Percentiles rank a stretch among this genome's conserved stretches.
These are phyloP conservation scores for Trichaptum fuscoviolaceum DNA, from an alignment of 768 basidiomycete genomes.

Conservation along the genomic window DNA sequence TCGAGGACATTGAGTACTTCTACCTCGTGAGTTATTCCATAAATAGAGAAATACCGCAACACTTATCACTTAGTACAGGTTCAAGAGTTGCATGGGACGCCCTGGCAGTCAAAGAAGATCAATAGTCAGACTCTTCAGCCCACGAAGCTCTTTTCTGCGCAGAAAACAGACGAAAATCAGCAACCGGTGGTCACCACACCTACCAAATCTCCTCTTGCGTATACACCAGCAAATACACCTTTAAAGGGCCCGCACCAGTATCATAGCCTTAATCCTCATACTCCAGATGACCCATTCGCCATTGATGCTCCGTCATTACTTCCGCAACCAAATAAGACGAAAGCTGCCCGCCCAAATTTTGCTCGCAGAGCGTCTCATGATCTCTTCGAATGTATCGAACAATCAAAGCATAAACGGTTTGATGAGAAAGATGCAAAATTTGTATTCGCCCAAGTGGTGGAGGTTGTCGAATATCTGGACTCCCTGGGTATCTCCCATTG, in stretches of 20 bases:
- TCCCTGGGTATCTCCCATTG: conserved; percentile 85
- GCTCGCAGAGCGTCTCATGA: conserved; percentile 81
- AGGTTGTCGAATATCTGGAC: conserved; percentile 78
- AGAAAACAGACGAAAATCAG: neutral
- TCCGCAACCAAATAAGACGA: neutral
- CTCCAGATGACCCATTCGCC: neutral
- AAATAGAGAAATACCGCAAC: conserved; percentile 4
- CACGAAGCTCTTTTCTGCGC: neutral
- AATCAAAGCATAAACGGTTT: conserved; percentile 72
- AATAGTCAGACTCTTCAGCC: neutral
- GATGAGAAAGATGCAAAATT: conserved; percentile 73
- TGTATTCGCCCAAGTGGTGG: conserved; percentile 85
- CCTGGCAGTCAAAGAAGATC: conserved; percentile 60
- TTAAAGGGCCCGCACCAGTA: neutral
- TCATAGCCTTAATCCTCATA: neutral
- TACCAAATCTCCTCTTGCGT: neutral
- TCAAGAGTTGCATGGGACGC: conserved; percentile 89
- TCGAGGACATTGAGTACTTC: conserved; percentile 78
- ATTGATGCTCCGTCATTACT: neutral
- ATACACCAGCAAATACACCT: neutral
- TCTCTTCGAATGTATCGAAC: conserved; percentile 93
- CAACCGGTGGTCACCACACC: neutral
- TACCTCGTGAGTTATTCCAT: conserved; percentile 61
- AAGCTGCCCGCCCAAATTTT: conserved; percentile 23
- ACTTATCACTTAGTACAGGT: conserved; percentile 42